Base-by-base conservation (phyloP, 257 asterid genomes). In the Galeopsis tetrahit region DNA sequence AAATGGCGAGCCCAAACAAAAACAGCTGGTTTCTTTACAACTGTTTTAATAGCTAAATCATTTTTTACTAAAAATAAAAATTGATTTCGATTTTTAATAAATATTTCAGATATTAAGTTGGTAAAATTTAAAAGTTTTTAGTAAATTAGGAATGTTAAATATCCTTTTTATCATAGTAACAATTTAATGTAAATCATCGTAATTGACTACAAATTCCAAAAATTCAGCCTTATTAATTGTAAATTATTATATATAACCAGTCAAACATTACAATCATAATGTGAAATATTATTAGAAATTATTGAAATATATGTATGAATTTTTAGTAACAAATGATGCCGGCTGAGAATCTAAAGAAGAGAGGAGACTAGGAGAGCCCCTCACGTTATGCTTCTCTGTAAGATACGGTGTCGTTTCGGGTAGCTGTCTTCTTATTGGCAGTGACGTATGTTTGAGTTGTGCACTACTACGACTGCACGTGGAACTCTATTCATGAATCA, bases 361-460 rank as follows among this genome's bases (percentile, higher is more conserved):
- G 21, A 28, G 59, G 44, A n/a, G 7, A 36, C n/a, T n/a, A 49
- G 10, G 17, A 43, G 53, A 72, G 71, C 21, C 10, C 17, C 66
- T 52, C 83, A 79, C 80, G 78, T 75, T 70, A 76, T 36, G 61
- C 32, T 62, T 71, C 0, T 14, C 44, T 34, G 79, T 70, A 65
- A 71, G 58, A 73, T 53, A 14, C 73, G 82, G 46, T 35, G 64
- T 13, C 75, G 77, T 75, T 52, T 75, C 36, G 14, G 49, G 51
- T 69, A 81, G 78, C 80, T 77, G 85, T 81, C 78, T 72, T 68
- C 71, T 62, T 71, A 55, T 73, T 70, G 79, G 74, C 77, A 21
- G 70, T 32, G 75, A 68, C 71, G 60, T 43, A 61, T 43, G 77
- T 34, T 66, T 46, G 75, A 70, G 77, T 66, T 70, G 78, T 75